phyloP scores from a whole-genome alignment of 1,139 yeast genomes.

The Debaryomycetaceae sp. region DNA sequence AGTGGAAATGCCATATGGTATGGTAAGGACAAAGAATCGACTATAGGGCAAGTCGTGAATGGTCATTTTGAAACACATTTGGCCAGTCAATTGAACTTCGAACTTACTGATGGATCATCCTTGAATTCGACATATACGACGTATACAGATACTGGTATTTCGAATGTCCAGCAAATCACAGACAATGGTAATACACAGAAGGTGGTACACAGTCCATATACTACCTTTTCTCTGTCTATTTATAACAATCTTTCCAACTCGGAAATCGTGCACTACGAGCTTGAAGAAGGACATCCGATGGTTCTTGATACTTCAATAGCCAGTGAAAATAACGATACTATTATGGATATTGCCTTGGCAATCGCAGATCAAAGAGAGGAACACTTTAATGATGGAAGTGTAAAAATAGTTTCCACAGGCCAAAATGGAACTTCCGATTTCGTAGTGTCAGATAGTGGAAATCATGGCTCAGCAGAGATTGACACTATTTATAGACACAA shows the following conservation, averaged over 20 bases:
- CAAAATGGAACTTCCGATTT: slow-evolving; percentile 50
- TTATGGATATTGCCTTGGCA: slow-evolving; percentile 16
- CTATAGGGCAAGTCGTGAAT: slow-evolving; percentile 33
- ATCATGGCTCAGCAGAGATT: slow-evolving; percentile 47
- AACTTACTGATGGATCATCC: slow-evolving; percentile 30
- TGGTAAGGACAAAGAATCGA: background rate
- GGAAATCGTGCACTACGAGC: background rate
- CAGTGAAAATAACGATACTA: slow-evolving; percentile 14
- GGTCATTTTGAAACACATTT: slow-evolving; percentile 29
- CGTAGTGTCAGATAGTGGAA: slow-evolving; percentile 44
- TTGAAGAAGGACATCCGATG: background rate
- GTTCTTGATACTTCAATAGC: slow-evolving; percentile 1
- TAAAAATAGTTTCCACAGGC: slow-evolving; percentile 14
- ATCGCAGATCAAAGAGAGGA: slow-evolving; percentile 10
- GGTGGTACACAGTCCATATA: slow-evolving; percentile 15
- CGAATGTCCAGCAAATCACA: slow-evolving; percentile 30
- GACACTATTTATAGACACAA: slow-evolving; percentile 36
- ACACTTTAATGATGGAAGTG: slow-evolving; percentile 17
- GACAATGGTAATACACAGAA: slow-evolving; percentile 29
- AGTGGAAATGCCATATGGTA: background rate
- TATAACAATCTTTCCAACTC: background rate
- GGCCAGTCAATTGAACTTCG: slow-evolving; percentile 27
- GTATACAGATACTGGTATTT: slow-evolving; percentile 24
- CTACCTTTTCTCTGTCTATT: background rate
- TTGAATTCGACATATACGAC: slow-evolving; percentile 24